Evolutionary conservation across 2,329 filamentous ascomycete species (phyloP).

Genomic region (Macrophomina pseudophaseolina): DNA sequence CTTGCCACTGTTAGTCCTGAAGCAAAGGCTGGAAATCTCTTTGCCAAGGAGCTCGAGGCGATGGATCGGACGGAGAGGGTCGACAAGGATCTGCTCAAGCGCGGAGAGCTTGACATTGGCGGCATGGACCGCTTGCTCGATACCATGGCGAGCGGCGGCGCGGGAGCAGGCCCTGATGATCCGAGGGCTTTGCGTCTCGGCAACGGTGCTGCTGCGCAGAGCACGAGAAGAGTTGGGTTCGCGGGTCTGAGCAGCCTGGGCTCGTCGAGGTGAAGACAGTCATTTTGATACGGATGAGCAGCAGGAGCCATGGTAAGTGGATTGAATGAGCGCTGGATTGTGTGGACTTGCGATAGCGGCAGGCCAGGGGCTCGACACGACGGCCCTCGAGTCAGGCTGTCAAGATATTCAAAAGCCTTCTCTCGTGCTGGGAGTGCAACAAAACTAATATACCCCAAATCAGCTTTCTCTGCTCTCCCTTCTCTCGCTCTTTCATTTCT

Average conservation of each 20-base stretch:
- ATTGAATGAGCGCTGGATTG: background rate
- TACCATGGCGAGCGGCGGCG: conserved; percentile 33
- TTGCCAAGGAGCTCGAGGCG: conserved; percentile 37
- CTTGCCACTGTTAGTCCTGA: conserved; percentile 40
- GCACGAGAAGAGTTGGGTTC: conserved; percentile 26
- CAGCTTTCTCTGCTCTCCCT: background rate
- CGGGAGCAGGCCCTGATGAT: background rate
- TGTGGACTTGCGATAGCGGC: too few relatives aligned
- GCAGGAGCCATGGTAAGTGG: conserved; percentile 4
- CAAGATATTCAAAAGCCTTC: background rate
- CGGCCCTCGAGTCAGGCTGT: background rate
- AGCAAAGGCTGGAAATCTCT: conserved; percentile 39
- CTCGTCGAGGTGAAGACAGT: conserved; percentile 7
- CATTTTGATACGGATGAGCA: too few relatives aligned
- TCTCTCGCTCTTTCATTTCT: background rate
- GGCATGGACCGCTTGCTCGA: conserved; percentile 55
- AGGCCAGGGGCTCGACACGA: too few relatives aligned
- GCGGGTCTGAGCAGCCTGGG: conserved; percentile 23
- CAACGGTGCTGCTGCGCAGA: background rate
- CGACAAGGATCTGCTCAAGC: conserved; percentile 52
- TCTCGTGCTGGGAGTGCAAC: too few relatives aligned
- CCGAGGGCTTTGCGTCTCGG: conserved; percentile 1
- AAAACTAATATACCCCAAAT: conserved; percentile 22
- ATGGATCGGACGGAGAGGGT: conserved; percentile 36
- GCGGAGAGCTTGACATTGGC: conserved; percentile 53